phyloP scores from a whole-genome alignment of 805 yeast species.

The Lipomyces spencermartinsiae region DNA sequence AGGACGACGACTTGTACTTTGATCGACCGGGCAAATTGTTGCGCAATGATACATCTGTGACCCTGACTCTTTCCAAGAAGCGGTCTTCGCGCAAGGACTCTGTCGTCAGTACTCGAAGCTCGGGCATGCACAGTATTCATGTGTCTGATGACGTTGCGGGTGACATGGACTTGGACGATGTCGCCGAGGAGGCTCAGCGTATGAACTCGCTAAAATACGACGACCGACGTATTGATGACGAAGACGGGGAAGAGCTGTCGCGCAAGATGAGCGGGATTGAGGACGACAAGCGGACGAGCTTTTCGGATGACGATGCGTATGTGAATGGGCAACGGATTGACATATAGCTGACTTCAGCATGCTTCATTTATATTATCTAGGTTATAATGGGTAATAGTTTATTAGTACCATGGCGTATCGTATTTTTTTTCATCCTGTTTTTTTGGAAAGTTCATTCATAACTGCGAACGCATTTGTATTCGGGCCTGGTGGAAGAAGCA shows the following conservation, averaged over 20 bases:
- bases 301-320: constrained; percentile 78
- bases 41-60: constrained; percentile 17
- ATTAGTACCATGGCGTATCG: constrained; percentile 10
- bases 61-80: constrained; percentile 6
- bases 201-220: constrained; percentile 48
- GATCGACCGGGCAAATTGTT: constrained; percentile 3
- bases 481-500: neutral
- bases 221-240: constrained; percentile 79
- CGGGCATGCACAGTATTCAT: neutral
- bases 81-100: constrained; percentile 10
- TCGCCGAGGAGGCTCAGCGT: neutral
- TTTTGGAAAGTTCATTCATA: neutral
- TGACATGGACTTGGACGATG: constrained; percentile 25
- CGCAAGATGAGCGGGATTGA: constrained; percentile 40
- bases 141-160: constrained; percentile 10
- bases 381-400: neutral
- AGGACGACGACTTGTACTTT: constrained; percentile 32
- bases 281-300: constrained; percentile 54
- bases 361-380: neutral
- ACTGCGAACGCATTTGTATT: neutral
- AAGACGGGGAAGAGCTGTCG: constrained; percentile 50
- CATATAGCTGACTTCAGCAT: constrained; percentile 50
- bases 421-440: neutral
- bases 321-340: constrained; percentile 87
- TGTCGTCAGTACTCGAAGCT: constrained; percentile 1